A percentile compares a stretch with the other conserved stretches of the same genome.
Conservation (phyloP, 257 asterid genomes). For the Echium plantagineum region DNA sequence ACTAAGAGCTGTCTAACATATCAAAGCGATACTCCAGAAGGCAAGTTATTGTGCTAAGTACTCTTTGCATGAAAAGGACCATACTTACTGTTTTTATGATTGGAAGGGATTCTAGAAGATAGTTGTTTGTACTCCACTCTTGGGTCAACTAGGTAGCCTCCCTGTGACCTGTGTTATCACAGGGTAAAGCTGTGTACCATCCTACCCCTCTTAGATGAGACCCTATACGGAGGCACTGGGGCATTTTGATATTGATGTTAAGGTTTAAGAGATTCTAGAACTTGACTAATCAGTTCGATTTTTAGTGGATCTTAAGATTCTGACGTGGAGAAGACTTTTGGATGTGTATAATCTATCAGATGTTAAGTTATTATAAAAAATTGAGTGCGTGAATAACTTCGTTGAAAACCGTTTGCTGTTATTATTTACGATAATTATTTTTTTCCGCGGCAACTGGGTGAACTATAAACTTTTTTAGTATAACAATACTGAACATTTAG, state of each 20-base stretch:
- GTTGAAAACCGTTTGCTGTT: background rate
- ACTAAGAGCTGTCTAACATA: slow-evolving; percentile 24
- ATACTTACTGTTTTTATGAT: background rate
- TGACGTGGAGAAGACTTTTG: background rate
- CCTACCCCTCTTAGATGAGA: too few relatives aligned
- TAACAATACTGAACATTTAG: background rate
- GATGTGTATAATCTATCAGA: background rate
- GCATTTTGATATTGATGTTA: too few relatives aligned
- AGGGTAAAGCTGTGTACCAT: too few relatives aligned
- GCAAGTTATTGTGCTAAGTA: slow-evolving; percentile 7
- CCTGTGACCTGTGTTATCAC: too few relatives aligned
- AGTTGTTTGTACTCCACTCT: too few relatives aligned
- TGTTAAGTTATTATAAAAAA: background rate
- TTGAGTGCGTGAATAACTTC: background rate
- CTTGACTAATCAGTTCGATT: background rate
- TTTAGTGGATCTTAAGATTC: background rate
- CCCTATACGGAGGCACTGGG: too few relatives aligned
- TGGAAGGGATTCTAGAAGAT: background rate
- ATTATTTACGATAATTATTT: background rate
- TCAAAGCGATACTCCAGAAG: slow-evolving; percentile 16
- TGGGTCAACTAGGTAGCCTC: too few relatives aligned
- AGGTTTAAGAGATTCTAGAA: background rate
- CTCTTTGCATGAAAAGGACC: background rate
- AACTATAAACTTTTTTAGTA: background rate
- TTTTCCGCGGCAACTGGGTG: background rate